Base-by-base conservation (phyloP, 1,284 basidiomycete genomes). In the Rhodotorula sp. region DNA sequence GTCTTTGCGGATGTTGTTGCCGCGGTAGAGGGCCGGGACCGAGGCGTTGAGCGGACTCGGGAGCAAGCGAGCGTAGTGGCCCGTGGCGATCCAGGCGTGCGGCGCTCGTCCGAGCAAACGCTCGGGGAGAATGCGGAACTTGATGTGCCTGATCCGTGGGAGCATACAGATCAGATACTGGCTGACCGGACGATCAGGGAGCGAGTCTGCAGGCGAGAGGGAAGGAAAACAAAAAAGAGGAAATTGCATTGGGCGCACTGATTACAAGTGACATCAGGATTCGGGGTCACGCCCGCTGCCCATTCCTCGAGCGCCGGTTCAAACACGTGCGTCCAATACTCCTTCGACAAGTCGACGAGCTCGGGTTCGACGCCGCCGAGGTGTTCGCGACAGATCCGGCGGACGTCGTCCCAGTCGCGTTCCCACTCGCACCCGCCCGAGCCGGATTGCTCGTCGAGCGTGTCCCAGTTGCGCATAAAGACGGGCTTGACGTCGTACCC, bases 191-290 rank as follows among this genome's bases (percentile, higher is more conserved):
- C 38, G 12, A 43, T 52, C 31, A 8, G 18, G 16, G 8, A 18
- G 38, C 49, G 6, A 8, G 26, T 15, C 21, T 10, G 28, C 23
- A 16, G 15, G 8, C 26, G 21, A 38, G n/a, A 31, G 10, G 26
- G 31, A 61, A 18, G 31, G 58, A 10, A 0, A 28, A 21, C n/a
- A 28, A 47, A 50, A 56, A 31, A 8, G 31, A n/a, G 47, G 21
- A 23, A 49, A 19, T 31, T 5, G 50, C 5, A 2, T 57, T 6
- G 1, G 55, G 47, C 54, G 67, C 64, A 91, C 91, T 84, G 86
- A 81, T 99, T 98, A 80, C 95, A 98, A 84, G 87, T 89, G 1
- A 98, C 89, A 79, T 98, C 95, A 0, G 95, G 94, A 80, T 98
- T 98, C 0, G 95, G 95, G 0, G 92, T 95, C 26, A 84, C 80